Percentiles rank a stretch among this genome's conserved stretches.
Conservation (phyloP, 371 early-diverging fungal species). For the Thermomucor indicae-seudaticae region DNA sequence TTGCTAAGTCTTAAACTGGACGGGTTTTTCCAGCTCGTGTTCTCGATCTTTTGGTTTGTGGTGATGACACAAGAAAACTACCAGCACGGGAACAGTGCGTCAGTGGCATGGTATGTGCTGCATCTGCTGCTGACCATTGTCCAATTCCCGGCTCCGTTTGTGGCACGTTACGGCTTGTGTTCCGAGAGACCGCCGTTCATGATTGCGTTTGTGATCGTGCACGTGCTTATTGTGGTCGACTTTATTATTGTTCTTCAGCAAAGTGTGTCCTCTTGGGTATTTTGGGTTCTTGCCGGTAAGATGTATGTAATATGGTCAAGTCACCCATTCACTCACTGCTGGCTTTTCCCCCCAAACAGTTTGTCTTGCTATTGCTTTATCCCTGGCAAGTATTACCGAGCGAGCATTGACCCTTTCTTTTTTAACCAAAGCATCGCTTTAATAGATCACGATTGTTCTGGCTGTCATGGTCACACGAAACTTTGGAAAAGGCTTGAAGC, state of each 20-base stretch:
- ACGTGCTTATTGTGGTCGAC: constrained; percentile 30
- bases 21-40: constrained; percentile 43
- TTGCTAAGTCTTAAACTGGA: constrained; percentile 37
- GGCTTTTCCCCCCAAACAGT: constrained; percentile 21
- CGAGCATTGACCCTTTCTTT: neutral
- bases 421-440: neutral
- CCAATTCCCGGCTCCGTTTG: constrained; percentile 31
- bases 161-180: constrained; percentile 31
- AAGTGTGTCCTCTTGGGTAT: constrained; percentile 38
- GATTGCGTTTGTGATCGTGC: constrained; percentile 25
- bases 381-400: constrained; percentile 26
- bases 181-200: constrained; percentile 30
- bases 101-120: constrained; percentile 31
- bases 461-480: constrained; percentile 26
- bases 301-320: neutral
- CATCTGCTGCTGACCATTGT: constrained; percentile 35
- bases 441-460: constrained; percentile 29
- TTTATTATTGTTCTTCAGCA: constrained; percentile 38
- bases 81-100: constrained; percentile 12
- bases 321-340: neutral
- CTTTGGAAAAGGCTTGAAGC: constrained; percentile 42
- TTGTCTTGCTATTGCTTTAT: constrained; percentile 35
- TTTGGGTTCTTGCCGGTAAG: constrained; percentile 50
- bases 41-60: constrained; percentile 42
- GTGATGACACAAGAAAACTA: constrained; percentile 44